phyloP scores from a whole-genome alignment of 495 filamentous ascomycete genomes.

The Peziza echinospora region DNA sequence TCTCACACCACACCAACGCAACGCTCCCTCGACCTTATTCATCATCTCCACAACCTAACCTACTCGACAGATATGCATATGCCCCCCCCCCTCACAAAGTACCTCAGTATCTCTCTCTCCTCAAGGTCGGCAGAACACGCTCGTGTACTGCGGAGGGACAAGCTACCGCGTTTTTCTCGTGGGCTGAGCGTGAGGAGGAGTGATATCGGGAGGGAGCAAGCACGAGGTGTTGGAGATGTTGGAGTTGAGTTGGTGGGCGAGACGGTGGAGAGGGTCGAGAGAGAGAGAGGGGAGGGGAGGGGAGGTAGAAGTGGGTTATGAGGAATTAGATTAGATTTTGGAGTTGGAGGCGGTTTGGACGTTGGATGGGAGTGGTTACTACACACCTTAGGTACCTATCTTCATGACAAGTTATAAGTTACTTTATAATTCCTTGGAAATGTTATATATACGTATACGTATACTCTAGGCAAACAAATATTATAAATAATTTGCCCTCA shows the following conservation, averaged over 20 bases:
- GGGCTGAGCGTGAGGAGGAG: slow-evolving; percentile 62
- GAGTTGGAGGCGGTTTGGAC: too few species aligned
- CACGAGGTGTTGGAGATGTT: slow-evolving; percentile 69
- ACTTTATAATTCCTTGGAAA: too few species aligned
- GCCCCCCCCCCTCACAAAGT: too few species aligned
- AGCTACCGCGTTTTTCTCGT: slow-evolving; percentile 50
- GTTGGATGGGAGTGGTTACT: too few species aligned
- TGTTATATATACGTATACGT: too few species aligned
- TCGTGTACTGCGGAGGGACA: slow-evolving; percentile 63
- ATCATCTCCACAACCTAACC: slow-evolving; percentile 35
- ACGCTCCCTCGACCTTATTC: slow-evolving; percentile 33
- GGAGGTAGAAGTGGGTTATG: too few species aligned
- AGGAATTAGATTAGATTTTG: too few species aligned
- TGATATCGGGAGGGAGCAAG: slow-evolving; percentile 57
- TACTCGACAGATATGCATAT: slow-evolving; percentile 30
- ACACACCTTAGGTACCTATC: too few species aligned
- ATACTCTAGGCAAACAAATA: too few species aligned
- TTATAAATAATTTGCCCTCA: too few species aligned
- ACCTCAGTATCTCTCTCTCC: slow-evolving; percentile 56
- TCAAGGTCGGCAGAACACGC: slow-evolving; percentile 68
- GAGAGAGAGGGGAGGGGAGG: slow-evolving; percentile 51
- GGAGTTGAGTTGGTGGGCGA: slow-evolving; percentile 47
- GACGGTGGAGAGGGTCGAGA: slow-evolving; percentile 43
- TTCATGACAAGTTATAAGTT: too few species aligned
- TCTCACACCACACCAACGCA: not conserved